Conservation (phyloP, 805 yeast genomes). For the Candida ipomoeae region DNA sequence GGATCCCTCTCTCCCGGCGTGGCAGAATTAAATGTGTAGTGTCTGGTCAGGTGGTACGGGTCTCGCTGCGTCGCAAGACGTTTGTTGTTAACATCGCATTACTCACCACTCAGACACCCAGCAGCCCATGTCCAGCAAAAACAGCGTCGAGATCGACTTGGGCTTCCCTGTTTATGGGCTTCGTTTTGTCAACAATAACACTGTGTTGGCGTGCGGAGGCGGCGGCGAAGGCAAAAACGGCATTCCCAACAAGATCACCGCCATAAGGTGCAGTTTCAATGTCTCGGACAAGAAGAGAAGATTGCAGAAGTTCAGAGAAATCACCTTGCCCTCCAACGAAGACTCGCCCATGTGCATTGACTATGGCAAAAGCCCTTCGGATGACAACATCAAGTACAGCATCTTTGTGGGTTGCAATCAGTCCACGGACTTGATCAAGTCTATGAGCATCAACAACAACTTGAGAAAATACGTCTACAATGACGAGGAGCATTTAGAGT, state of each 20-base stretch:
- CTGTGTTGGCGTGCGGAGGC: conserved; percentile 81
- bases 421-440: conserved; percentile 48
- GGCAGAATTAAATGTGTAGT: background rate
- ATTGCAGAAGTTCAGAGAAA: conserved; percentile 60
- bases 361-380: conserved; percentile 22
- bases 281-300: conserved; percentile 37
- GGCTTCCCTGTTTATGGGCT: conserved; percentile 85
- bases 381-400: conserved; percentile 32
- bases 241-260: conserved; percentile 76
- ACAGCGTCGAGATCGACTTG: conserved; percentile 34
- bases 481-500: conserved; percentile 54
- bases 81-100: conserved; percentile 4
- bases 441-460: conserved; percentile 63
- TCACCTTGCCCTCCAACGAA: conserved; percentile 56
- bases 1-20: background rate
- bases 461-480: conserved; percentile 62
- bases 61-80: conserved; percentile 3
- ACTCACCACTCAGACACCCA: background rate
- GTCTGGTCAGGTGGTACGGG: conserved; percentile 2
- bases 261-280: conserved; percentile 53
- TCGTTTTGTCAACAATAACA: conserved; percentile 56
- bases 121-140: conserved; percentile 13
- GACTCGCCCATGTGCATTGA: conserved; percentile 89
- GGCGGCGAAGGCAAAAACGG: conserved; percentile 95
- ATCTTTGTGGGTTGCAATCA: conserved; percentile 79